Percentiles rank a stretch among this genome's conserved stretches.
Evolutionary conservation across 2,329 filamentous ascomycete genomes (phyloP).

Genomic region (Aureobasidium sp.): DNA sequence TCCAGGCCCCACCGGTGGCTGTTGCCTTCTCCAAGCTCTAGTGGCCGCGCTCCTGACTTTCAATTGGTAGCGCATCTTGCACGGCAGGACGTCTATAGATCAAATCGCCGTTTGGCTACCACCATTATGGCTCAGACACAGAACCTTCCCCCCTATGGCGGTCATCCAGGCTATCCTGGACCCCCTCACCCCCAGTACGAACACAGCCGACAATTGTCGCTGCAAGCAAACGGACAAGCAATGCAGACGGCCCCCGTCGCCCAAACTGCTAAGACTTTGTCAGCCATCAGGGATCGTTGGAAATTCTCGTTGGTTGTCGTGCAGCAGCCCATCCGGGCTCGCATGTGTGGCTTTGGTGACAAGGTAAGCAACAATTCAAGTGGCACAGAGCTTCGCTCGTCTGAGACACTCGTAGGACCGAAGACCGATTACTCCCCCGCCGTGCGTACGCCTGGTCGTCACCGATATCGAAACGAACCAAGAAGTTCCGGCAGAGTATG

Average conservation of each 20-base stretch:
- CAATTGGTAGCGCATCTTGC: constrained; percentile 8
- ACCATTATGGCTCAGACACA: constrained; percentile 9
- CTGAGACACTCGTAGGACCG: constrained; percentile 60
- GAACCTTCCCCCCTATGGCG: constrained; percentile 6
- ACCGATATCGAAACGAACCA: constrained; percentile 66
- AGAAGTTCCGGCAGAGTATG: constrained; percentile 55
- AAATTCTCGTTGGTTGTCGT: constrained; percentile 47
- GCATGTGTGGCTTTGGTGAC: constrained; percentile 98
- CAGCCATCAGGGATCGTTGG: not conserved
- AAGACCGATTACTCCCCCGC: constrained; percentile 89
- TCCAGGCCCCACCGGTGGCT: not conserved
- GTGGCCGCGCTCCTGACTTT: not conserved
- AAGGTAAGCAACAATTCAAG: constrained; percentile 55
- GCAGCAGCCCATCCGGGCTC: constrained; percentile 85
- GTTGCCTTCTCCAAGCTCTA: not conserved
- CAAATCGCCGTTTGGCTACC: constrained; percentile 13
- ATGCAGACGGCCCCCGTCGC: constrained; percentile 1
- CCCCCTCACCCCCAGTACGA: constrained; percentile 6
- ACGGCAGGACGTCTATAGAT: not conserved
- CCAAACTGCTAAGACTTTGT: not conserved
- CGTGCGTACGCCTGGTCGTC: constrained; percentile 79
- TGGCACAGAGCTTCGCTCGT: constrained; percentile 15
- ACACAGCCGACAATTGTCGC: not conserved
- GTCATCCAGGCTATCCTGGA: not conserved
- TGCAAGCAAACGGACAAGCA: constrained; percentile 12